Conservation (phyloP, 768 basidiomycete genomes). For the Coprinellus aureogranulatus region DNA sequence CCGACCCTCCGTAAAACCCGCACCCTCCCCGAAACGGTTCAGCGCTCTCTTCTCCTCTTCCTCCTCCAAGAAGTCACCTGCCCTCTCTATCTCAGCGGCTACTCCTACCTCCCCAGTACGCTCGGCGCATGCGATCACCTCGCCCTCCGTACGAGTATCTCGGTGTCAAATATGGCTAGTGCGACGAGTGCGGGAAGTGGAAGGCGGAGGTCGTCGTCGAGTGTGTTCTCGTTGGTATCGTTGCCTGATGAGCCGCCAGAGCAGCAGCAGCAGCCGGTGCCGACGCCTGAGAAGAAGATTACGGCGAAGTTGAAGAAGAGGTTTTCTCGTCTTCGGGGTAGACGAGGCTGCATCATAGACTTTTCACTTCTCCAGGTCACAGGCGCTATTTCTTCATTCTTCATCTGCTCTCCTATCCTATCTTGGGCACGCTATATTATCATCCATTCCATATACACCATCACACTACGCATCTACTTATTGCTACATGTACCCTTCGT, state of each 20-base stretch:
- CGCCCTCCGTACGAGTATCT: background rate
- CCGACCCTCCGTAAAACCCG: background rate
- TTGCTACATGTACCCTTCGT: too few species aligned
- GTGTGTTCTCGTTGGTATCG: background rate
- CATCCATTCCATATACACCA: too few species aligned
- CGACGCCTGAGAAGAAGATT: background rate
- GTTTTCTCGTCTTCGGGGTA: background rate
- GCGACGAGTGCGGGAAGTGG: background rate
- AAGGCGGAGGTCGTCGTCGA: background rate
- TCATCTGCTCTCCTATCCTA: too few species aligned
- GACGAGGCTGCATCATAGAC: too few species aligned
- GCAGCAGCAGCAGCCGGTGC: background rate
- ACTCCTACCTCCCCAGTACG: background rate
- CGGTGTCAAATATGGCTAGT: background rate
- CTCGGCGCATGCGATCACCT: background rate
- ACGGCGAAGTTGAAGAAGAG: background rate
- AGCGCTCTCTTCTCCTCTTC: background rate
- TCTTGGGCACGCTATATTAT: too few species aligned
- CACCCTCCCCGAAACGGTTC: background rate
- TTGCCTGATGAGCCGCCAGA: background rate
- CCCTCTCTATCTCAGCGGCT: background rate
- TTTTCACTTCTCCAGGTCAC: too few species aligned
- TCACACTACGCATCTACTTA: too few species aligned
- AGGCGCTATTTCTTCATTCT: too few species aligned
- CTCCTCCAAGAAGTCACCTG: background rate